phyloP scores from a whole-genome alignment of 768 basidiomycete genomes.

The Lanmaoa pseudosensibilis region DNA sequence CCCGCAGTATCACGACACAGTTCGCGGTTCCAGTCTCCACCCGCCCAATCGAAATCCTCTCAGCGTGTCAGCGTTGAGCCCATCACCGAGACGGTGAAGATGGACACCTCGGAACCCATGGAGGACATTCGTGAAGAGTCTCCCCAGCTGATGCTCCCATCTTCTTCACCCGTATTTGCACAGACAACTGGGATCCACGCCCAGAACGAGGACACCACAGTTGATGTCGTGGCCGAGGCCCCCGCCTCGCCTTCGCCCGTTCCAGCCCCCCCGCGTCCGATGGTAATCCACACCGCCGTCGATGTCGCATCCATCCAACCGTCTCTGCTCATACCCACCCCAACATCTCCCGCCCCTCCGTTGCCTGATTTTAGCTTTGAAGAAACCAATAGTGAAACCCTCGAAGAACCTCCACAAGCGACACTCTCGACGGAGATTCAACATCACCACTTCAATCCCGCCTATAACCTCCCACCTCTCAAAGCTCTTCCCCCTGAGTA shows the following conservation, averaged over 20 bases:
- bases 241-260: not conserved
- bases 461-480: slow-evolving; percentile 56
- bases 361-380: slow-evolving; percentile 36
- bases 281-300: slow-evolving; percentile 28
- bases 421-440: slow-evolving; percentile 17
- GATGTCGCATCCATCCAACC: slow-evolving; percentile 30
- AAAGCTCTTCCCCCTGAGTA: slow-evolving; percentile 56
- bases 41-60: slow-evolving; percentile 9
- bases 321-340: slow-evolving; percentile 37
- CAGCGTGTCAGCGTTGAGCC: slow-evolving; percentile 3
- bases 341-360: slow-evolving; percentile 34
- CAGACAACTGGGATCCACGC: not conserved
- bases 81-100: slow-evolving; percentile 9
- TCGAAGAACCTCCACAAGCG: slow-evolving; percentile 19
- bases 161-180: slow-evolving; percentile 20
- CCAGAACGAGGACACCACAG: not conserved
- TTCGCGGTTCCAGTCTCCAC: slow-evolving; percentile 16
- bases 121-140: slow-evolving; percentile 25
- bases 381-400: slow-evolving; percentile 28
- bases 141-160: slow-evolving; percentile 24
- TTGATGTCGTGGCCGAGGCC: not conserved
- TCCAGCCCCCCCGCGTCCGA: slow-evolving; percentile 8
- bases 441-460: slow-evolving; percentile 43
- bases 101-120: slow-evolving; percentile 18
- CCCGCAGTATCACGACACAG: slow-evolving; percentile 17